A percentile compares a stretch with the other conserved stretches of the same genome.
Conservation (phyloP, 495 filamentous ascomycete genomes). For the Penicillium bialowiezense region DNA sequence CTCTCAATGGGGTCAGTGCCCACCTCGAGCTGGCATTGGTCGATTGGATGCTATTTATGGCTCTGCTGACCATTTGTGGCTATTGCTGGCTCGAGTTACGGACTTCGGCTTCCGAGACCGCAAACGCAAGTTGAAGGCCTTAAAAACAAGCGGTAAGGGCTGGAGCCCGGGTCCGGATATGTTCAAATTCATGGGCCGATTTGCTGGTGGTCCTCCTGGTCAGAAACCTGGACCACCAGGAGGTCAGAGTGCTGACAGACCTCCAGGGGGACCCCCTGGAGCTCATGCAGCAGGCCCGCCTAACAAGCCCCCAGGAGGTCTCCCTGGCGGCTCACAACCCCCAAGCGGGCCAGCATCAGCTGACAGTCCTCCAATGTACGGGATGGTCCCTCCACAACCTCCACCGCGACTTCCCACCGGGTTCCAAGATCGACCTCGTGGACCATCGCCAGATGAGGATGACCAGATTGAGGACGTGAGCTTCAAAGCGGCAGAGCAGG, state of each 20-base stretch:
- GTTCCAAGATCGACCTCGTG: slow-evolving; percentile 29
- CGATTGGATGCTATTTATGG: slow-evolving; percentile 80
- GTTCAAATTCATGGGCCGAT: slow-evolving; percentile 43
- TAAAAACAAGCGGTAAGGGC: slow-evolving; percentile 44
- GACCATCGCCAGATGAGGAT: slow-evolving; percentile 26
- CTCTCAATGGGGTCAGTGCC: slow-evolving; percentile 75
- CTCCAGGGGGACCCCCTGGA: slow-evolving; percentile 14
- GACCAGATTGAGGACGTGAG: slow-evolving; percentile 56
- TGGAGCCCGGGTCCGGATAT: slow-evolving; percentile 58
- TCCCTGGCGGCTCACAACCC: slow-evolving; percentile 8
- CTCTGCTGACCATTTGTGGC: slow-evolving; percentile 78
- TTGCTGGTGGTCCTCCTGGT: slow-evolving; percentile 19
- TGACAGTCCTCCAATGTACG: slow-evolving; percentile 46
- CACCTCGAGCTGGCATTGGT: slow-evolving; percentile 77
- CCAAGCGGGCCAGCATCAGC: slow-evolving; percentile 4
- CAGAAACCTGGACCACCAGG: slow-evolving; percentile 9
- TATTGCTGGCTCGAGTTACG: slow-evolving; percentile 78
- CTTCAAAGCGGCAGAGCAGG: slow-evolving; percentile 65
- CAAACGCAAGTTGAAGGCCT: slow-evolving; percentile 65
- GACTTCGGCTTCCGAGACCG: slow-evolving; percentile 79
- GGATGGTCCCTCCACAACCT: slow-evolving; percentile 47
- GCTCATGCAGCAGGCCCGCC: slow-evolving; percentile 15
- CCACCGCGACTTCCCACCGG: slow-evolving; percentile 39
- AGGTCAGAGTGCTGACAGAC: neutral
- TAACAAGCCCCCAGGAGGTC: slow-evolving; percentile 2